Base-by-base conservation (phyloP, 257 asterid genomes). In the Solanum pimpinellifolium region DNA sequence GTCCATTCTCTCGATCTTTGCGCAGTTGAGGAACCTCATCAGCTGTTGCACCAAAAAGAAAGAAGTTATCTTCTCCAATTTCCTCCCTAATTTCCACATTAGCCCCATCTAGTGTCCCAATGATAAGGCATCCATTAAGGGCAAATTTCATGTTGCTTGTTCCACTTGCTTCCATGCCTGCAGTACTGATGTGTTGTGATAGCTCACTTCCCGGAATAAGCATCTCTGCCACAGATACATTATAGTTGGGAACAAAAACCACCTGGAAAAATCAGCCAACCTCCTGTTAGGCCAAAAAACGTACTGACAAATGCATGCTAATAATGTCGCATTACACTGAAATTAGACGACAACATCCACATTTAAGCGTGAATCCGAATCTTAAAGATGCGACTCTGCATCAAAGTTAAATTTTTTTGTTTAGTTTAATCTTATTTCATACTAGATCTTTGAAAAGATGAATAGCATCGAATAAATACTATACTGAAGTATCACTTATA, bases 91-190 rank as follows among this genome's bases (percentile, higher is more conserved):
- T 97, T 92, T 97, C 99, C 87, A 97, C 99, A 87, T 97, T 97
- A 76, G 99, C 99, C 31, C 99, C 99, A 89, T 97, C 99, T 5
- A 97, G 92, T 87, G 99, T 97, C 89, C 99, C 99, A 27, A 97
- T 92, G 35, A 97, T 96, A 89, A 97, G 98, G 92, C 99, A 97
- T 83, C 99, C 99, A 77, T 97, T 97, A 35, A 97, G 98, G 65
- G 99, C 95, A 89, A 97, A 97, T 89, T 97, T 97, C 99, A 97
- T 96, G 92, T 97, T 97, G 92, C 99, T 97, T 78, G 99, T 97
- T 75, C 99, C 99, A 91, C 99, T 97, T 80, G 99, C 99, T 90
- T 97, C 99, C 99, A 97, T 97, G 86, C 99, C 99, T 49, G 99
- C 99, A 82, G 99, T 97, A 86, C 99, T 97, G 89, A 97, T 96